Conservation (phyloP, 1,284 basidiomycete species). For the Trametes polyzona region DNA sequence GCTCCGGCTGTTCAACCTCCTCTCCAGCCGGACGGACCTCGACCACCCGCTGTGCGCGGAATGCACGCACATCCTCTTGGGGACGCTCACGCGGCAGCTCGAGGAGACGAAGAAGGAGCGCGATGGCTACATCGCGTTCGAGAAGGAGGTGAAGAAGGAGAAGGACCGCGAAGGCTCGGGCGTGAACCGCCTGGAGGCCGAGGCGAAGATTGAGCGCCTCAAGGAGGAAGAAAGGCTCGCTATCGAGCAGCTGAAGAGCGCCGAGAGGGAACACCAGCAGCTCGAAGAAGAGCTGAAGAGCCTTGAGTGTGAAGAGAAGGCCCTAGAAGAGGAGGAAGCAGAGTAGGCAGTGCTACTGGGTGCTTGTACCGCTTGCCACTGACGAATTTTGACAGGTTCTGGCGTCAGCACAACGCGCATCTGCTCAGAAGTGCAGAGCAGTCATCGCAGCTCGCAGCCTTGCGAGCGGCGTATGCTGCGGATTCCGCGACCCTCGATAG, state of each 20-base stretch:
- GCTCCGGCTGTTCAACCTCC: conserved; percentile 74
- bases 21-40: conserved; percentile 81
- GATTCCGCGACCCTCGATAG: conserved; percentile 81
- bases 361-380: conserved; percentile 10
- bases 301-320: conserved; percentile 77
- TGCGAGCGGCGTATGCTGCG: conserved; percentile 76
- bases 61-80: conserved; percentile 86
- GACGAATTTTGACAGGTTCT: conserved; percentile 64
- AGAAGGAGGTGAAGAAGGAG: conserved; percentile 81
- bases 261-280: conserved; percentile 75
- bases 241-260: conserved; percentile 73
- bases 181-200: conserved; percentile 59
- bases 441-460: conserved; percentile 66
- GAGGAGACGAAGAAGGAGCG: conserved; percentile 91
- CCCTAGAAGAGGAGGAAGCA: conserved; percentile 75
- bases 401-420: conserved; percentile 78
- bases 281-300: conserved; percentile 74
- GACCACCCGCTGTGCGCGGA: conserved; percentile 96
- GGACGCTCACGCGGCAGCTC: conserved; percentile 79
- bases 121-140: conserved; percentile 92
- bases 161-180: conserved; percentile 68
- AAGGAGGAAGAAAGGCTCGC: conserved; percentile 75
- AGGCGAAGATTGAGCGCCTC: conserved; percentile 72
- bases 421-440: conserved; percentile 68
- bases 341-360: conserved; percentile 57